These are phyloP conservation scores for Cryptococcus depauperatus DNA, from an alignment of 1,284 basidiomycete genomes.

Conservation along the genomic window DNA sequence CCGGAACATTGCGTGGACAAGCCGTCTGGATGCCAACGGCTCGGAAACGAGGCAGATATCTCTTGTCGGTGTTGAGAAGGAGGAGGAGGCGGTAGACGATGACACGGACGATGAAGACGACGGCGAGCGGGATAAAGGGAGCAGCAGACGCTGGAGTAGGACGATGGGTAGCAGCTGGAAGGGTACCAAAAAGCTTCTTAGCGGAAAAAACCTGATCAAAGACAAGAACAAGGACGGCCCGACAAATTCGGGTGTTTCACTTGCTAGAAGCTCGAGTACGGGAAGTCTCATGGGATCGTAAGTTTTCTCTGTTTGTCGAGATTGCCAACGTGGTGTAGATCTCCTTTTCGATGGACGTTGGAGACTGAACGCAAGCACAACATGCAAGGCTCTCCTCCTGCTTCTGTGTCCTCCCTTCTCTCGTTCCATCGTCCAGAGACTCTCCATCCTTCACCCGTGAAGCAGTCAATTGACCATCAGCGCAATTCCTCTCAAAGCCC, in stretches of 20 bases:
- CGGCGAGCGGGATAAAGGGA: constrained; percentile 13
- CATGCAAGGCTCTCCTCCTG: constrained; percentile 24
- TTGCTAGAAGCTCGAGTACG: constrained; percentile 40
- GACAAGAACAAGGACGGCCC: constrained; percentile 20
- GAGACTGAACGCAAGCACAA: constrained; percentile 27
- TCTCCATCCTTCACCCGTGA: neutral
- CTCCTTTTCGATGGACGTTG: constrained; percentile 33
- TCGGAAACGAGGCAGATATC: constrained; percentile 12
- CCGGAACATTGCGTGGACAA: constrained; percentile 25
- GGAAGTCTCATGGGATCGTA: constrained; percentile 38
- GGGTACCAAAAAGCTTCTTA: constrained; percentile 39
- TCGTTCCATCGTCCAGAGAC: constrained; percentile 4
- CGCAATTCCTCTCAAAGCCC: constrained; percentile 28
- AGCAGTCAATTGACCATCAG: constrained; percentile 8
- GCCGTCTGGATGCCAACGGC: constrained; percentile 13
- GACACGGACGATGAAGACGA: constrained; percentile 17
- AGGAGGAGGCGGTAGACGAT: constrained; percentile 12
- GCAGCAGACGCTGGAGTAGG: constrained; percentile 27
- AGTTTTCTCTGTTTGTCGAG: constrained; percentile 10
- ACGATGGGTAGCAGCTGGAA: constrained; percentile 32
- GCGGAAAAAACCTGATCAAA: constrained; percentile 18
- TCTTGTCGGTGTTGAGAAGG: constrained; percentile 18
- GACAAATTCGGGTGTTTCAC: constrained; percentile 27
- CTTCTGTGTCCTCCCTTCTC: constrained; percentile 10
- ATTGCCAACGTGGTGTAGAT: constrained; percentile 15